These are phyloP conservation scores for Hypoxylon cercidicola DNA, from an alignment of 495 filamentous ascomycete species.

Conservation along the genomic window DNA sequence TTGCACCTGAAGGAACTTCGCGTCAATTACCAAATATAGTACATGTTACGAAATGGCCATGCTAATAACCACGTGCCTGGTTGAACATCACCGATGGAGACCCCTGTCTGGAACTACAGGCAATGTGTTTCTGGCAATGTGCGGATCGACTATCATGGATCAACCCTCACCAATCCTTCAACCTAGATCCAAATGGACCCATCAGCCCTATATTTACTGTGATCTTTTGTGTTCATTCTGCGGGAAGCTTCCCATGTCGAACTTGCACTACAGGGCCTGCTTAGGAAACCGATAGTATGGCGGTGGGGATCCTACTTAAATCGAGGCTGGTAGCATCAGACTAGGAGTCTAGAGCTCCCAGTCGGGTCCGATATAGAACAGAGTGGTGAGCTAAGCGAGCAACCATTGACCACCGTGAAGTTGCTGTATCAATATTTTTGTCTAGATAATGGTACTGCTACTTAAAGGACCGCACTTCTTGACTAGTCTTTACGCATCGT, in stretches of 20 bases:
- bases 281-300: constrained; percentile 3
- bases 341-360: background rate
- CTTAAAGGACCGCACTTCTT: constrained; percentile 12
- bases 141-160: background rate
- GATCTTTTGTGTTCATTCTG: background rate
- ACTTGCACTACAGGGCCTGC: background rate
- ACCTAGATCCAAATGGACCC: background rate
- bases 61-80: no score
- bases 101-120: constrained; percentile 8
- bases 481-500: background rate
- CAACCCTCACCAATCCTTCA: constrained; percentile 17
- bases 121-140: background rate
- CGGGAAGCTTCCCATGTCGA: constrained; percentile 11
- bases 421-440: background rate
- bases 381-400: constrained; percentile 10
- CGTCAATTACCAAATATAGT: constrained; percentile 13
- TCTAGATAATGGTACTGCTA: constrained; percentile 9
- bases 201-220: constrained; percentile 28
- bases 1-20: constrained; percentile 10
- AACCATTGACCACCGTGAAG: constrained; percentile 2
- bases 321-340: constrained; percentile 9
- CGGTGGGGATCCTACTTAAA: constrained; percentile 11
- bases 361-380: constrained; percentile 8
- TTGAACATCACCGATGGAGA: background rate
- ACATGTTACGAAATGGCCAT: background rate